These are phyloP conservation scores for Gossypium thurberi DNA, from an alignment of 345 rosid species.

Conservation along the genomic window DNA sequence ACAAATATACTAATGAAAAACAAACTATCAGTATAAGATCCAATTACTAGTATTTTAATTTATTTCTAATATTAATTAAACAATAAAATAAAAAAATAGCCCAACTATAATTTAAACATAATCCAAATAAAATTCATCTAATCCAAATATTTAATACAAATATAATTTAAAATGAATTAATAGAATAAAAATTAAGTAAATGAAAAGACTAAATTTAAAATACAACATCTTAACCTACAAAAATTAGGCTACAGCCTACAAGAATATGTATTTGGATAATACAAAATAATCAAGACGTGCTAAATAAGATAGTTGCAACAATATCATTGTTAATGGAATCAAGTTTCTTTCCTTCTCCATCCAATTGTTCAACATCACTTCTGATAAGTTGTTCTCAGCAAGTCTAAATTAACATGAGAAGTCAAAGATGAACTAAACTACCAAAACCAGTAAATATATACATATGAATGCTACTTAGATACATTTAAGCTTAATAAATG, in stretches of 20 bases:
- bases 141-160: no score
- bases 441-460: neutral
- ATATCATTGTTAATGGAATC: conserved; percentile 12
- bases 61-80: no score
- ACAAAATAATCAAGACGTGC: neutral
- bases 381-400: conserved; percentile 41
- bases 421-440: neutral
- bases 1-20: no score
- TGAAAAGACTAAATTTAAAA: neutral
- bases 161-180: no score
- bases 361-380: conserved; percentile 33
- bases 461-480: no score
- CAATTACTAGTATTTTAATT: no score
- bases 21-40: no score
- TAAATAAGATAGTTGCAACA: conserved; percentile 18
- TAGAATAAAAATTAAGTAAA: no score
- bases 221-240: conserved; percentile 1
- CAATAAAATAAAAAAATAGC: no score
- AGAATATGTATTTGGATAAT: neutral
- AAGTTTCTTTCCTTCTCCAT: conserved; percentile 38
- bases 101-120: no score
- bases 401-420: conserved; percentile 36
- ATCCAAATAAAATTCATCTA: no score
- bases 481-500: no score
- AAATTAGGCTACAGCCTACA: neutral